These are phyloP conservation scores for Daldinia sp. DNA, from an alignment of 2,329 filamentous ascomycete genomes.

Conservation along the genomic window DNA sequence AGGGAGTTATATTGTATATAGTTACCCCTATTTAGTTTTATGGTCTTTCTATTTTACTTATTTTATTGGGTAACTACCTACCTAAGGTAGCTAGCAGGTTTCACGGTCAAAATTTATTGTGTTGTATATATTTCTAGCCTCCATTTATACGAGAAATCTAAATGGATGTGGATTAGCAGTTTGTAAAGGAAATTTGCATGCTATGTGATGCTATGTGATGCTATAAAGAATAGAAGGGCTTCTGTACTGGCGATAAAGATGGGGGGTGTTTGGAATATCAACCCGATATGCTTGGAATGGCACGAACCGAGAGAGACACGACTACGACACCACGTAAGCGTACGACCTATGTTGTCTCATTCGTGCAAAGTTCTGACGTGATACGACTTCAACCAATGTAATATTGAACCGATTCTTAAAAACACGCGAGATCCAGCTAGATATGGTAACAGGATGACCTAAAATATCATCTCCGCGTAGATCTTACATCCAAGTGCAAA, in stretches of 20 bases:
- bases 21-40: not conserved
- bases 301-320: not conserved
- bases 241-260: not conserved
- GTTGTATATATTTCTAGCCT: not conserved
- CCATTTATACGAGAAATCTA: not conserved
- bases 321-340: not conserved
- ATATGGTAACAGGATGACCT: not conserved
- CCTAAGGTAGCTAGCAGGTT: not conserved
- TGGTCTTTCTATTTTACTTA: not conserved
- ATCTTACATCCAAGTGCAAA: not conserved
- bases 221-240: not conserved
- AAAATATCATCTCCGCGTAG: not conserved
- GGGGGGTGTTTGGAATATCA: not conserved
- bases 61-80: too few species aligned
- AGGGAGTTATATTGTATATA: conserved; percentile 9
- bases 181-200: not conserved
- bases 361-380: not conserved
- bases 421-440: not conserved
- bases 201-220: not conserved
- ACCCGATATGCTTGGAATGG: not conserved
- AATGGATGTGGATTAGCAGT: not conserved
- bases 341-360: not conserved
- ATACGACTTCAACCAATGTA: not conserved
- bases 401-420: not conserved
- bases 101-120: not conserved